Base-by-base conservation (phyloP, 1,139 yeast genomes). In the Diutina sp. region DNA sequence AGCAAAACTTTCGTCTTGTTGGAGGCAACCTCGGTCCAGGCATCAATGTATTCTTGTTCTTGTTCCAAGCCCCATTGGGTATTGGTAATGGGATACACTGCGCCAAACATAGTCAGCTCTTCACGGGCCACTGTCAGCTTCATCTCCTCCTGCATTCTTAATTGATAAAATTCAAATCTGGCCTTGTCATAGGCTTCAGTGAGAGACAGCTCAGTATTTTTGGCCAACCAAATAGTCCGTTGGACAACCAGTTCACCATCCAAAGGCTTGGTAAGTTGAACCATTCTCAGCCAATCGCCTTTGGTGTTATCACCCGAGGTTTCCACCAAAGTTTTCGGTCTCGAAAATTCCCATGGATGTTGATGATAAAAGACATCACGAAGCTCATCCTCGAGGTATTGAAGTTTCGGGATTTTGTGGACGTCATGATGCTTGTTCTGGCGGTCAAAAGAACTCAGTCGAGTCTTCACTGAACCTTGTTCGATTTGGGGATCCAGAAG, bases 301-400 rank as follows among this genome's bases (percentile, higher is more conserved):
- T 69, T 64, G 44, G 74, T 77, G 56, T 84, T 83, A 52, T 77
- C 70, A 6, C 88, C 89, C 25, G 76, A 73, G 64, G 83, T 87
- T 70, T 95, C 99, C 55, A 90, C 79, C 62, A 93, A 72, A 41
- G 83, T 78, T 67, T 89, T 89, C n/a, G 99, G 97, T 62, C 96
- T 82, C 2, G 99, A 88, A 58, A 91, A 76, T 71, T 93, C 99
- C 99, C 99, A 93, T 12, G 99, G 99, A 69, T 93, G 99, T 68
- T 91, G 97, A 59, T 83, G 84, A 70, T 85, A 93, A 66, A 93
- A 93, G 38, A 87, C 75, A 56, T 80, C 77, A 72, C 99, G 82
- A 63, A 93, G 72, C 64, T 84, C 82, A 70, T 93, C 99, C 70
- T 93, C 98, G 56, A 87, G 73, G 66, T 83, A 90, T 58, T 71